Evolutionary conservation across 2,329 filamentous ascomycete species (phyloP).

Genomic region (Diaporthe sp.): DNA sequence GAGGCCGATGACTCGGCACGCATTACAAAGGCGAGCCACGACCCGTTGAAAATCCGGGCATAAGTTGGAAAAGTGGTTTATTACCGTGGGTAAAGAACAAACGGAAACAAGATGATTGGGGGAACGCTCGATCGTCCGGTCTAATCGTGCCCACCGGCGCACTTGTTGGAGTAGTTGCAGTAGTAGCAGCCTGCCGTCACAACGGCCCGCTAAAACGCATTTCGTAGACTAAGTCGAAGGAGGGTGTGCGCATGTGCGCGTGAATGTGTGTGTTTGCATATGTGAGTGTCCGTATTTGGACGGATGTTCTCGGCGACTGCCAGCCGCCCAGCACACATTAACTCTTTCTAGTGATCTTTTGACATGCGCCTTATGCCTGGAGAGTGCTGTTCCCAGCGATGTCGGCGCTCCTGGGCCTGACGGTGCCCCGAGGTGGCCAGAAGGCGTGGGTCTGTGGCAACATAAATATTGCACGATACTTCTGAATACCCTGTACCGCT

Average conservation of each 20-base stretch:
- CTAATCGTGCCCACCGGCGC: conserved; percentile 15
- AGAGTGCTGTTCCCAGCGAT: background rate
- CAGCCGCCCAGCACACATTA: background rate
- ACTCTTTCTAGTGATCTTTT: background rate
- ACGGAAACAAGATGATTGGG: conserved; percentile 32
- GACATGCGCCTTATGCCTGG: background rate
- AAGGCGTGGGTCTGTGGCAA: background rate
- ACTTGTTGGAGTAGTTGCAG: conserved; percentile 15
- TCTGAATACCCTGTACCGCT: background rate
- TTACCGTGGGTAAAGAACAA: conserved; percentile 29
- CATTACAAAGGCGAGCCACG: conserved; percentile 1
- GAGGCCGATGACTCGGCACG: conserved; percentile 23
- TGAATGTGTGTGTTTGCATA: conserved; percentile 2
- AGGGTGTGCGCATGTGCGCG: background rate
- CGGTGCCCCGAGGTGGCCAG: background rate
- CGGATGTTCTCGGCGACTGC: background rate
- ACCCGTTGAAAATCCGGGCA: conserved; percentile 25
- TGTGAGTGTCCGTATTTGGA: background rate
- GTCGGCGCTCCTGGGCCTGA: conserved; percentile 1
- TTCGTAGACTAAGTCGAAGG: background rate
- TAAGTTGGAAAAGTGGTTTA: conserved; percentile 27
- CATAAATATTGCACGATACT: background rate
- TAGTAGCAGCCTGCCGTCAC: conserved; percentile 22
- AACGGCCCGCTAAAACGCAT: conserved; percentile 21
- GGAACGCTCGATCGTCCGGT: conserved; percentile 6